Evolutionary conservation across 345 rosid genomes (phyloP).

Genomic region (Cardamine occulta): DNA sequence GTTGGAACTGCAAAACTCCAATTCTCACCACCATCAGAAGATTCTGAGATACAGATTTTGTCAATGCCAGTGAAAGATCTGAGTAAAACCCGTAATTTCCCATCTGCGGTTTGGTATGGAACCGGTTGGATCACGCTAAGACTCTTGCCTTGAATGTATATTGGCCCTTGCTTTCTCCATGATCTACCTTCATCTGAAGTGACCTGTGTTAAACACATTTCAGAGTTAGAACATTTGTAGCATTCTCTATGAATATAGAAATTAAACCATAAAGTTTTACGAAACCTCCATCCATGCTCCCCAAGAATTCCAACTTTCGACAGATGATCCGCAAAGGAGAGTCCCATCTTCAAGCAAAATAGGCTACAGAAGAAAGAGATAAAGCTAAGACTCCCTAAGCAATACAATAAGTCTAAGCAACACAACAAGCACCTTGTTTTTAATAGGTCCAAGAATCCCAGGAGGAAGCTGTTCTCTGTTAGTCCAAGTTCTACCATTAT

Average conservation of each 20-base stretch:
- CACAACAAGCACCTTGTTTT: slow-evolving; percentile 70
- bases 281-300: slow-evolving; percentile 92
- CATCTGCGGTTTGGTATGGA: slow-evolving; percentile 66
- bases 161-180: slow-evolving; percentile 87
- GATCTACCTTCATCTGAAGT: slow-evolving; percentile 74
- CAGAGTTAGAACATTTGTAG: slow-evolving; percentile 23
- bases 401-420: slow-evolving; percentile 6
- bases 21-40: slow-evolving; percentile 66
- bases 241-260: neutral
- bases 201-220: slow-evolving; percentile 50
- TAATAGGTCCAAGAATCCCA: slow-evolving; percentile 82
- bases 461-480: slow-evolving; percentile 90
- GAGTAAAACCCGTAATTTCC: slow-evolving; percentile 64
- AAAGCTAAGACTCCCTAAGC: neutral
- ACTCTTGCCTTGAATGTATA: slow-evolving; percentile 61
- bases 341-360: slow-evolving; percentile 67
- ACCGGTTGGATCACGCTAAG: slow-evolving; percentile 97
- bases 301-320: slow-evolving; percentile 98
- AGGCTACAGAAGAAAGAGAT: slow-evolving; percentile 58
- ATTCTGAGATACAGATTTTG: slow-evolving; percentile 79
- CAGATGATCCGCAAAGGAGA: slow-evolving; percentile 87
- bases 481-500: slow-evolving; percentile 77
- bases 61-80: slow-evolving; percentile 66
- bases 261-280: neutral
- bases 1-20: slow-evolving; percentile 77